These are phyloP conservation scores for Anthoceros angustus DNA, from an alignment of 225 moss, liverwort and hornwort genomes.

Conservation along the genomic window DNA sequence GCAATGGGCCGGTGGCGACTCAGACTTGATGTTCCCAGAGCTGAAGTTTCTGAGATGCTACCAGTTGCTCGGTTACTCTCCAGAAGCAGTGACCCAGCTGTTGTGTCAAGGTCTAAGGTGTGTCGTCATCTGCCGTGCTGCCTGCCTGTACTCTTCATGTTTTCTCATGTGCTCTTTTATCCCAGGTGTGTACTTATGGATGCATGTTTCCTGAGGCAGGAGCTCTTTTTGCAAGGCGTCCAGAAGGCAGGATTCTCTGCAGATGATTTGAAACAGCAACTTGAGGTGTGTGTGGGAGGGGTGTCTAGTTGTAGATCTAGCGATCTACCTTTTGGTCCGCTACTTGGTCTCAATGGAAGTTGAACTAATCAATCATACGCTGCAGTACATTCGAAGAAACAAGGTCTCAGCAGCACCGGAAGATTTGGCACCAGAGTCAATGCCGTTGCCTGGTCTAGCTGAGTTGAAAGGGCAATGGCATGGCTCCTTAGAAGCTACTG, in stretches of 20 bases:
- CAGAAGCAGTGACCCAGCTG: conserved; percentile 93
- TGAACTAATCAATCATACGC: background rate
- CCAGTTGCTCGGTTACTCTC: conserved; percentile 88
- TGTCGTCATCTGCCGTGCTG: background rate
- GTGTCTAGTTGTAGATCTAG: background rate
- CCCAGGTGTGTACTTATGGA: background rate
- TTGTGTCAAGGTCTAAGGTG: conserved; percentile 85
- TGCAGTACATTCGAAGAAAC: conserved; percentile 49
- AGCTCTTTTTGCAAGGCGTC: conserved; percentile 81
- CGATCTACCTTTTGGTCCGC: background rate
- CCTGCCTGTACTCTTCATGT: no score
- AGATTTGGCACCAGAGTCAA: conserved; percentile 61
- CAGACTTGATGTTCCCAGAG: conserved; percentile 83
- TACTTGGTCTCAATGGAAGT: background rate
- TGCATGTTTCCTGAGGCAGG: conserved; percentile 16
- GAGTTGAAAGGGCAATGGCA: conserved; percentile 95
- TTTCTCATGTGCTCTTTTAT: background rate
- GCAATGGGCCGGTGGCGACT: conserved; percentile 98
- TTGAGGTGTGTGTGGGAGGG: conserved; percentile 27
- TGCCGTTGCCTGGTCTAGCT: conserved; percentile 84
- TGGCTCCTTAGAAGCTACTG: conserved; percentile 85
- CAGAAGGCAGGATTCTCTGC: conserved; percentile 68
- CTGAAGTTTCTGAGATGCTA: conserved; percentile 94
- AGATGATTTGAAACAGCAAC: conserved; percentile 62
- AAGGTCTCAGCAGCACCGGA: conserved; percentile 41